Evolutionary conservation across 495 filamentous ascomycete genomes (phyloP).

Genomic region (Platismatia glauca): DNA sequence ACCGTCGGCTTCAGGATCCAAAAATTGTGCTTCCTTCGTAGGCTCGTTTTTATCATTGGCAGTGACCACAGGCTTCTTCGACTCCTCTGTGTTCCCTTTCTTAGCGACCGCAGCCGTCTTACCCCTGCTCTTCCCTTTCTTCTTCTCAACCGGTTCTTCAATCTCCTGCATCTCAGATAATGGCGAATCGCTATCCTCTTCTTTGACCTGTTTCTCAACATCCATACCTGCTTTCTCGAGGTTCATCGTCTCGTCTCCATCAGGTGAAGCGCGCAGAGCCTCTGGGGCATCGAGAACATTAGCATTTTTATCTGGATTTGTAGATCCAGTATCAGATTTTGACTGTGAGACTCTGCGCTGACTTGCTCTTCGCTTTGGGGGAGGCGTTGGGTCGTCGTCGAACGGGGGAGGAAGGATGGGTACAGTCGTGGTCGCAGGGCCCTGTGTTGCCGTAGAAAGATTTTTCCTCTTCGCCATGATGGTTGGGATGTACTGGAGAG

Average conservation of each 20-base stretch:
- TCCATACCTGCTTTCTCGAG: slow-evolving; percentile 24
- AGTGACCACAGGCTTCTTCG: not conserved
- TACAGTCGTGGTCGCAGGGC: slow-evolving; percentile 3
- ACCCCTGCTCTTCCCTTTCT: not conserved
- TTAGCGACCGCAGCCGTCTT: slow-evolving; percentile 12
- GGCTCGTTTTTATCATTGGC: not conserved
- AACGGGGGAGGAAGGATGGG: slow-evolving; percentile 18
- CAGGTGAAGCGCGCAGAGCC: slow-evolving; percentile 37
- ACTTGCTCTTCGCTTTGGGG: slow-evolving; percentile 25
- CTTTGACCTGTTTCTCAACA: slow-evolving; percentile 26
- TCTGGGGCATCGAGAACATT: slow-evolving; percentile 37
- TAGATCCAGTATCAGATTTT: slow-evolving; percentile 22
- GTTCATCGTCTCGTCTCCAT: slow-evolving; percentile 30
- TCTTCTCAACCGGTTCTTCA: slow-evolving; percentile 16
- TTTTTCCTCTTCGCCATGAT: slow-evolving; percentile 25
- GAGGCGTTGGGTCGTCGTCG: slow-evolving; percentile 18
- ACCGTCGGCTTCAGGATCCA: slow-evolving; percentile 29
- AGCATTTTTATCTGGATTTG: slow-evolving; percentile 34
- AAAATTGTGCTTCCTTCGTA: slow-evolving; percentile 28
- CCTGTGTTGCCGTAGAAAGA: slow-evolving; percentile 11
- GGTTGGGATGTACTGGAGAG: not conserved
- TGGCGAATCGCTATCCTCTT: slow-evolving; percentile 30
- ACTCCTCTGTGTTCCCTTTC: not conserved
- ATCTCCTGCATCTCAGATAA: slow-evolving; percentile 24
- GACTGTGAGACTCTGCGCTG: slow-evolving; percentile 21